Base-by-base conservation (phyloP, 1,284 basidiomycete species). In the Apiotrichum sp. region DNA sequence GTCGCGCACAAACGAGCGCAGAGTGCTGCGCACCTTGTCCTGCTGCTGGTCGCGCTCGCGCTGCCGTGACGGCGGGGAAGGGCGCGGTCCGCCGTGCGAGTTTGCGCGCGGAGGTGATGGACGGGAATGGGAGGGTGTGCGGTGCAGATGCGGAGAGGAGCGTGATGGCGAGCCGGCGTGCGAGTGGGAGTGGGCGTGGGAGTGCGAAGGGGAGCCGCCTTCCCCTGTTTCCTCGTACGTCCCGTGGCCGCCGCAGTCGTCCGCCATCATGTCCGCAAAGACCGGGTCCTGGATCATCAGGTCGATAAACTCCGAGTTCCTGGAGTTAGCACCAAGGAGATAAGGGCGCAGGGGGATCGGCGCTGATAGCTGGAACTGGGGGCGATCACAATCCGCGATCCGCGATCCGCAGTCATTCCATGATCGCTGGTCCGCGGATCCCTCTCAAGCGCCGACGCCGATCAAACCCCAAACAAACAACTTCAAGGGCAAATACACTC, bases 1-100 rank as follows among this genome's bases (percentile, higher is more conserved):
- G 67, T 95, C 92, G 11, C 91, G 82, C 8, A 92, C 91, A 53
- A 93, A 86, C 64, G 93, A 90, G 67, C 93, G 89, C 41, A 96
- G 75, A 0, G 90, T 93, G 67, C 88, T 91, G 56, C 89, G 79
- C 32, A 96, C 78, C 68, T 93, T 93, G 73, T 95, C 76, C 55
- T 74, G 70, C 39, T 45, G 51, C 22, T 45, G 38, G 57, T 73
- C 69, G n/a, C 61, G 60, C 40, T 68, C 65, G 0, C 56, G 55
- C 51, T 71, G 63, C 43, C 34, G 53, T 47, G 38, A 56, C 50
- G 36, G 50, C 38, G 39, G 22, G 36, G 49, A 41, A 67, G 62
- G 32, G 42, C 35, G 8, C 9, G 55, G 55, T n/a, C 54, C 40
- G 50, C 58, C 34, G 38, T 50, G n/a, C 42, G 41, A 41, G 43